Evolutionary conservation across 2,329 filamentous ascomycete species (phyloP).

Genomic region (Coniochaeta prunicola): DNA sequence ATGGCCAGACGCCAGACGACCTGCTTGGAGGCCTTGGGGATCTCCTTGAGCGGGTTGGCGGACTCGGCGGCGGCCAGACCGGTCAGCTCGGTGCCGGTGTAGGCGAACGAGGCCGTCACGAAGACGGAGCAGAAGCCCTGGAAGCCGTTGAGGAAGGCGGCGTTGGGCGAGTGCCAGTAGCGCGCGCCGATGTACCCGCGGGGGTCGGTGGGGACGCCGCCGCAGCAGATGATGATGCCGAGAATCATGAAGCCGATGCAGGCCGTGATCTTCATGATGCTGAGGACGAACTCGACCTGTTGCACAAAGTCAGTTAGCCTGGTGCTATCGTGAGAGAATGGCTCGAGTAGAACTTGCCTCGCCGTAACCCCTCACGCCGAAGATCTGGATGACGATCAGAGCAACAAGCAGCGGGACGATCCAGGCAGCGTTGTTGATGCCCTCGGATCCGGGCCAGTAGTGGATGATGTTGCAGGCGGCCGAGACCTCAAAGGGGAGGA

Average conservation of each 20-base stretch:
- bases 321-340: background rate
- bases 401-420: constrained; percentile 42
- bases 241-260: constrained; percentile 55
- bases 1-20: constrained; percentile 40
- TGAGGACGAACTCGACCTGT: constrained; percentile 44
- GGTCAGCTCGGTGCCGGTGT: constrained; percentile 36
- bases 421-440: constrained; percentile 27
- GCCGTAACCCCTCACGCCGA: constrained; percentile 43
- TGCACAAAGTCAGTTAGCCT: constrained; percentile 3
- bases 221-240: constrained; percentile 47
- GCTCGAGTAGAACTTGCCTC: constrained; percentile 23
- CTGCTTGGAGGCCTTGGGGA: constrained; percentile 38
- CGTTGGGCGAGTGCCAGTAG: constrained; percentile 31
- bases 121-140: constrained; percentile 38
- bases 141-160: constrained; percentile 39
- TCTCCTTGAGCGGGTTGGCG: constrained; percentile 31
- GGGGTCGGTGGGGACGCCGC: constrained; percentile 36
- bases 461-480: constrained; percentile 38
- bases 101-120: constrained; percentile 37
- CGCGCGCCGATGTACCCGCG: constrained; percentile 49
- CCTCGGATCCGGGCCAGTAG: constrained; percentile 28
- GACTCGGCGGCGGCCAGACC: constrained; percentile 38
- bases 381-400: constrained; percentile 39
- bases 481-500: constrained; percentile 28
- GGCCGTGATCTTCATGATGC: constrained; percentile 46